A percentile compares a stretch with the other conserved stretches of the same genome.
These are phyloP conservation scores for Vaccinium myrtillus DNA, from an alignment of 148 eudicot genomes.

Conservation along the genomic window DNA sequence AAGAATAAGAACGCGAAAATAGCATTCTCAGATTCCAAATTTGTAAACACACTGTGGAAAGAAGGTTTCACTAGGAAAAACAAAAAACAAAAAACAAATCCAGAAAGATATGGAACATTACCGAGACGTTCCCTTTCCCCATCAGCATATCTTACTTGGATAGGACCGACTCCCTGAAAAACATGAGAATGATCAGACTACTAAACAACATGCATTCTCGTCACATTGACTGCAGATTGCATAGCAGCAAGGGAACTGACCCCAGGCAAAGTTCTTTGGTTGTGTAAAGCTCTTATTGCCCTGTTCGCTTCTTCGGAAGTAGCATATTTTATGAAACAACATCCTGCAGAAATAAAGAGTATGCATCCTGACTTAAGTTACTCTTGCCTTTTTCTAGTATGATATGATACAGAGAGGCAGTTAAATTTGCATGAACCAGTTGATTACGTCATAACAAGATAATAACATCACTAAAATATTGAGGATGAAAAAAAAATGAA, in stretches of 20 bases:
- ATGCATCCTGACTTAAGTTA: slow-evolving; percentile 30
- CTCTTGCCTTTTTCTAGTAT: slow-evolving; percentile 11
- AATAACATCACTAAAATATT: background rate
- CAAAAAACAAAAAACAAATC: background rate
- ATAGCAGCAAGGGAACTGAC: slow-evolving; percentile 39
- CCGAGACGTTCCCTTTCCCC: slow-evolving; percentile 98
- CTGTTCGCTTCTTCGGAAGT: slow-evolving; percentile 90
- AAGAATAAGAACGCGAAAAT: background rate
- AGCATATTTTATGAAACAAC: slow-evolving; percentile 92
- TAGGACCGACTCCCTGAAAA: slow-evolving; percentile 81
- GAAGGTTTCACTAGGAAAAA: background rate
- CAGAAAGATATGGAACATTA: slow-evolving; percentile 35
- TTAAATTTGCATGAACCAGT: background rate
- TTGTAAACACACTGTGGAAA: background rate
- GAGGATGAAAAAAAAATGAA: background rate
- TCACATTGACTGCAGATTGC: background rate
- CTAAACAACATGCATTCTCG: background rate
- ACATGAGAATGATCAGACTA: slow-evolving; percentile 15
- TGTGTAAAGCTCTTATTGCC: slow-evolving; percentile 84
- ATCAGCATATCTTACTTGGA: slow-evolving; percentile 98
- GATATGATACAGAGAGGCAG: background rate
- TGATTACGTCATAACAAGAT: background rate
- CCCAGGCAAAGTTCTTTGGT: slow-evolving; percentile 87
- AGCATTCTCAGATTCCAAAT: background rate
- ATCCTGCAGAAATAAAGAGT: slow-evolving; percentile 75